Percentiles rank a stretch among this genome's conserved stretches.
phyloP scores from a whole-genome alignment of 208 protist genomes.

The Leishmania aethiopica region DNA sequence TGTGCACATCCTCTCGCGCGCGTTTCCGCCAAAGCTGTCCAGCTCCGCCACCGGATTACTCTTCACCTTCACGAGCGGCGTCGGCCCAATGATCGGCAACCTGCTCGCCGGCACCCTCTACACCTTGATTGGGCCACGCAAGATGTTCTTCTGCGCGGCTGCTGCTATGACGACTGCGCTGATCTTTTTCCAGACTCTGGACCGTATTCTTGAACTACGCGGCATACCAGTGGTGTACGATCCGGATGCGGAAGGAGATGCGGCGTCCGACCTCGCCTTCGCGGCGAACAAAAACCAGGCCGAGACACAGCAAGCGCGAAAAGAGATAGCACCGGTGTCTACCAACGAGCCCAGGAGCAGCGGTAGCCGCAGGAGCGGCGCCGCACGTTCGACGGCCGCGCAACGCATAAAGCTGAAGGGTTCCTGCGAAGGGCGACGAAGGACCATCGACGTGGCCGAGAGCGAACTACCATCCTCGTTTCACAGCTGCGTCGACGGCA shows the following conservation, averaged over 20 bases:
- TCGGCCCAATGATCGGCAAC: conserved; percentile 66
- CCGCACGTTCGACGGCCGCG: no score
- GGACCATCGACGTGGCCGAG: background rate
- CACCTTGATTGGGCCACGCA: conserved; percentile 37
- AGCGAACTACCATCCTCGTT: background rate
- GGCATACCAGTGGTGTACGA: conserved; percentile 26
- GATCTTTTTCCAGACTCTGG: conserved; percentile 38
- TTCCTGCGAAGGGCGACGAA: background rate
- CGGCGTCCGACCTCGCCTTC: background rate
- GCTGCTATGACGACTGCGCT: conserved; percentile 35
- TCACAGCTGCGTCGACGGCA: background rate
- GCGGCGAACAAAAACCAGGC: background rate
- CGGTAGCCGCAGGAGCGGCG: background rate
- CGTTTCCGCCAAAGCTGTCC: conserved; percentile 53
- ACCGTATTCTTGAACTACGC: conserved; percentile 35
- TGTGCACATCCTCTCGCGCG: conserved; percentile 38
- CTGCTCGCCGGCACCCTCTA: conserved; percentile 60
- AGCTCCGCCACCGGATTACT: conserved; percentile 63
- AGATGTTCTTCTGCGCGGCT: conserved; percentile 49
- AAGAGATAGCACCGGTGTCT: background rate
- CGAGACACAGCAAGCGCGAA: background rate
- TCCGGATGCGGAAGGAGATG: background rate
- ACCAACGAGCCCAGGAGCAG: background rate
- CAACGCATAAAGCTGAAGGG: background rate
- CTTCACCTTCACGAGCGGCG: conserved; percentile 45